phyloP scores from a whole-genome alignment of 176 grass and related monocot species.

The Areca catechu region DNA sequence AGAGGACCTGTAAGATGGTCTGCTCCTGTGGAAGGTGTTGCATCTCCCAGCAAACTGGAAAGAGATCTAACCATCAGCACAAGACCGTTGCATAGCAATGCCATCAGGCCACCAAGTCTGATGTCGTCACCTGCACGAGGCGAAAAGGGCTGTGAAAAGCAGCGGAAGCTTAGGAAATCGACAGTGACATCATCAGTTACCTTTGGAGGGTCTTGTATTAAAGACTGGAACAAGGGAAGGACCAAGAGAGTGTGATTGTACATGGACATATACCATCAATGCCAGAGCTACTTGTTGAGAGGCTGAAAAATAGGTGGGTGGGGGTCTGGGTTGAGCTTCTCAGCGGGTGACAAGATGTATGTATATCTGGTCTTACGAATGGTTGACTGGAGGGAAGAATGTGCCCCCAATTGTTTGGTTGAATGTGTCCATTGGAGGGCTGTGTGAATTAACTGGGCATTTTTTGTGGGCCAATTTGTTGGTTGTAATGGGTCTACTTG shows the following conservation, averaged over 20 bases:
- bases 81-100: constrained; percentile 43
- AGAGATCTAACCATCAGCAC: constrained; percentile 23
- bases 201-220: constrained; percentile 17
- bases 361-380: too few relatives aligned
- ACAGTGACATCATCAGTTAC: constrained; percentile 58
- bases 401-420: too few relatives aligned
- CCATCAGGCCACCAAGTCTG: constrained; percentile 29
- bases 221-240: constrained; percentile 82
- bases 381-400: too few relatives aligned
- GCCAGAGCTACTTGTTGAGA: too few relatives aligned
- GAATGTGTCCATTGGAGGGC: too few relatives aligned
- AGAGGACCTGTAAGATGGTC: constrained; percentile 66
- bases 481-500: too few relatives aligned
- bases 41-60: constrained; percentile 36
- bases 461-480: too few relatives aligned
- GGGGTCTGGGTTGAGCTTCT: too few relatives aligned
- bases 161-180: constrained; percentile 87
- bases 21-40: constrained; percentile 35
- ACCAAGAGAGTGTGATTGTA: constrained; percentile 83
- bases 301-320: too few relatives aligned
- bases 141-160: constrained; percentile 69
- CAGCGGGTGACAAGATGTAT: too few relatives aligned
- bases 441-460: too few relatives aligned
- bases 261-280: constrained; percentile 9
- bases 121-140: constrained; percentile 40